Evolutionary conservation across 176 grass and related monocot genomes (phyloP).

Genomic region (Hordeum vulgare): DNA sequence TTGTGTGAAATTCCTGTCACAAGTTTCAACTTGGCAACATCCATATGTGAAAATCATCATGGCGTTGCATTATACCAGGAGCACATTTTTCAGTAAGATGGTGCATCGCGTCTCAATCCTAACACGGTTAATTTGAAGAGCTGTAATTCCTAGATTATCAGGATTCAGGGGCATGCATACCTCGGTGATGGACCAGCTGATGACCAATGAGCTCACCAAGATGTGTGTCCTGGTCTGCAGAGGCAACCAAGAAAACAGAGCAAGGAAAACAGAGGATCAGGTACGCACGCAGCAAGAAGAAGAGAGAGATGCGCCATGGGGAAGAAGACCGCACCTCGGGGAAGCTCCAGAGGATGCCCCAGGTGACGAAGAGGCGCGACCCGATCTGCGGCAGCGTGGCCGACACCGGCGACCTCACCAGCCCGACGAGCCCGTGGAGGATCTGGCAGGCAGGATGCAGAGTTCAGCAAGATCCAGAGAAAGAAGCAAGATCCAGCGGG

Average conservation of each 20-base stretch:
- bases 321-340: not conserved
- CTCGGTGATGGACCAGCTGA: conserved; percentile 74
- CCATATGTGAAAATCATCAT: too few species aligned
- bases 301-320: not conserved
- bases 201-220: conserved; percentile 52
- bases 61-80: too few species aligned
- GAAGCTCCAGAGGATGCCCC: conserved; percentile 12
- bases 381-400: conserved; percentile 27
- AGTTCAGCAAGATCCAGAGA: not conserved
- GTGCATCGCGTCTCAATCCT: too few species aligned
- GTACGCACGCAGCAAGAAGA: not conserved
- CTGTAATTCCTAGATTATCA: too few species aligned
- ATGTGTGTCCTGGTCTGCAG: conserved; percentile 44
- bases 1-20: too few species aligned
- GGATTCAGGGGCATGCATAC: too few species aligned
- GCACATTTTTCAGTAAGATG: too few species aligned
- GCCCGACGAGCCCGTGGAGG: not conserved
- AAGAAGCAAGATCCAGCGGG: not conserved
- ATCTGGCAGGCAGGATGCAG: not conserved
- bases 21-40: too few species aligned
- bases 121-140: too few species aligned
- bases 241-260: not conserved
- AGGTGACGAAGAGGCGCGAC: conserved; percentile 12
- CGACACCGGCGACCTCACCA: conserved; percentile 14
- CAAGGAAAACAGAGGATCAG: not conserved